Evolutionary conservation across 73 alveolate species (phyloP), one percentile per base, ranked within the genome.

Genomic region (Paramecium biaurelia): DNA sequence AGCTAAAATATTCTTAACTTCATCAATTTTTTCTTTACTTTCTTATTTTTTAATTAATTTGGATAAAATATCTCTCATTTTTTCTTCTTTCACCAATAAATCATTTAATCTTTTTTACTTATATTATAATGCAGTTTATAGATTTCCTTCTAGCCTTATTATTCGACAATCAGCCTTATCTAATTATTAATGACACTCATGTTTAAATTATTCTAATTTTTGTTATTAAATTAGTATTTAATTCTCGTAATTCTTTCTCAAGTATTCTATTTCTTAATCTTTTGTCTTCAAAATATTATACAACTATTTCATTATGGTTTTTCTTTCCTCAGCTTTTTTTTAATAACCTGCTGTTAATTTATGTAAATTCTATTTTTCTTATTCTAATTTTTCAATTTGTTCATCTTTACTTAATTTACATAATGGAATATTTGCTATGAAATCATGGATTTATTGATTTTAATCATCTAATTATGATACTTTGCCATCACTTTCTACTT

Each of bases 251-350:
- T 41, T 34, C 32, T 74, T 74, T 7, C 24, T 28, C 32, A 74
- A 74, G 35, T 32, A 74, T 74, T 74, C 87, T 10, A 79, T 43
- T 47, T 79, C 90, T 20, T 41, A 12, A 47, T 79, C 90, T 45
- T 79, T 79, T 5, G 45, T 43, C 37, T 79, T 79, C 42, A 79
- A 34, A 11, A 79, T 79, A 11, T 57, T 72, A 23, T 79, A 79
- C 5, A 79, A 34, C 14, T 79, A 21, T 47, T 79, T 79, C 90
- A 79, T 79, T 2, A 79, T 79, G 1, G 20, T 23, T 79, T 79
- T 79, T 45, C 90, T 79, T 43, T 79, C 90, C 21, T 79, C 90
- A 5, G 90, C 90, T 45, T 79, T 79, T 45, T 79, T 79, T 76
- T 79, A 30, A 47, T 79, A 79, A 23, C 90, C 90, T 38, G 23